Conservation (phyloP, 257 asterid species). For the Nicotiana benthamiana region DNA sequence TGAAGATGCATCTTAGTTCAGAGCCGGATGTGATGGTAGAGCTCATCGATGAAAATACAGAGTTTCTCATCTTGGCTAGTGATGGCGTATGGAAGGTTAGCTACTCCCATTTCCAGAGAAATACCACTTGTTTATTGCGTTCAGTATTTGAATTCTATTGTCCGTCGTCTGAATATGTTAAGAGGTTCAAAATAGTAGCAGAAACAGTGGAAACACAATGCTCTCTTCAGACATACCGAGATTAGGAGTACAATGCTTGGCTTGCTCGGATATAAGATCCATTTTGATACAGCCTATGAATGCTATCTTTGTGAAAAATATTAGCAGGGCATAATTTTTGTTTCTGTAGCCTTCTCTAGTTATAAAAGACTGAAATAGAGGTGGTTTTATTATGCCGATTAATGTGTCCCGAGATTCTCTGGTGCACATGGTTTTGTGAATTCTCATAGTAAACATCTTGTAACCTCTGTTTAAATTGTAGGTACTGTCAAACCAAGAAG, state of each 20-base stretch:
- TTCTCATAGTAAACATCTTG: too few species aligned
- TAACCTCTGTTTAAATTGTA: conserved; percentile 3
- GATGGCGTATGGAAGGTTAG: conserved; percentile 95
- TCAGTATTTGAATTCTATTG: background rate
- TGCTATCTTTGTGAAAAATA: background rate
- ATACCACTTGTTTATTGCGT: background rate
- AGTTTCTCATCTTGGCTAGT: conserved; percentile 74
- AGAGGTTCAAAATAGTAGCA: background rate
- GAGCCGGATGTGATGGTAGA: conserved; percentile 67
- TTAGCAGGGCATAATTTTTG: background rate
- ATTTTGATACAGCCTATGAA: background rate
- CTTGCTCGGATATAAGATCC: background rate
- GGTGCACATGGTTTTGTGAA: background rate
- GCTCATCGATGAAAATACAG: conserved; percentile 57
- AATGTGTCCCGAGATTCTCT: background rate
- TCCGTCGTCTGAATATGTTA: background rate
- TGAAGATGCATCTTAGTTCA: conserved; percentile 83
- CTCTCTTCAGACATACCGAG: background rate
- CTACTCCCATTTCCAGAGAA: background rate
- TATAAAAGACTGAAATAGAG: background rate
- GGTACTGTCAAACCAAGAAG: conserved; percentile 94
- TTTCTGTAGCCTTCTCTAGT: background rate
- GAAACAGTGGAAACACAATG: background rate
- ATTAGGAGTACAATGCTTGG: background rate
- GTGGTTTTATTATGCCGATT: background rate